Evolutionary conservation across 2,329 filamentous ascomycete genomes (phyloP), one percentile per base, ranked within the genome.

Genomic region (Pseudogymnoascus sp.): DNA sequence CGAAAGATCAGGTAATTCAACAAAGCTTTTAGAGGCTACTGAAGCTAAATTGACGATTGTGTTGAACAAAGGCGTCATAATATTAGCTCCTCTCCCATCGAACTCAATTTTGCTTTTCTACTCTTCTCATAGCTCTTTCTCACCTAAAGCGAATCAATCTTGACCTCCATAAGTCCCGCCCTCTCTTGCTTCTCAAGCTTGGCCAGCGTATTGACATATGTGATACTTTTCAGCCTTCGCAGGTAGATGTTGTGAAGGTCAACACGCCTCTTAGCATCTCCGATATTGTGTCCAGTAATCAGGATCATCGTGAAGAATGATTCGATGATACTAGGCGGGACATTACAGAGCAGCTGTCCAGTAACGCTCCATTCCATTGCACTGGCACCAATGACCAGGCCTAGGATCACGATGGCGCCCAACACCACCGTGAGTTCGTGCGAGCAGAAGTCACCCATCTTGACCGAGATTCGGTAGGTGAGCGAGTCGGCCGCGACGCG

Each of bases 291-390:
- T 2, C 73, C 72, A 4, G 72, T 71, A 46, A 75, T 70, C 2
- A 75, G 64, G 28, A 74, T 70, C 31, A 75, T 65, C 70, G 72
- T 74, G 60, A 75, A 69, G 67, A 74, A 75, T 0, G 70, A 69
- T 62, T 75, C 74, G 40, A 75, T 70, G 18, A 75, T 70, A 62
- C 73, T 75, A 11, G 74, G 73, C 3, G 73, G 73, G 4, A 75
- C 69, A 64, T 75, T 75, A 69, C 62, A 31, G 25, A 34, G 31
- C 31, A 31, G 28, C 28, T 31, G 28, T 31, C 28, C 28, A 2
- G 28, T 31, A 31, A 31, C 28, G 7, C 64, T 74, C 74, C 73
- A 75, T 4, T 65, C 34, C 72, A 74, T 70, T 1, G 67, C 69
- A 40, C 70, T 73, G 0, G 73, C 69, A 6, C 67, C 69, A 37